Base-by-base conservation (phyloP, 805 yeast genomes). In the Myxozyma monticola region DNA sequence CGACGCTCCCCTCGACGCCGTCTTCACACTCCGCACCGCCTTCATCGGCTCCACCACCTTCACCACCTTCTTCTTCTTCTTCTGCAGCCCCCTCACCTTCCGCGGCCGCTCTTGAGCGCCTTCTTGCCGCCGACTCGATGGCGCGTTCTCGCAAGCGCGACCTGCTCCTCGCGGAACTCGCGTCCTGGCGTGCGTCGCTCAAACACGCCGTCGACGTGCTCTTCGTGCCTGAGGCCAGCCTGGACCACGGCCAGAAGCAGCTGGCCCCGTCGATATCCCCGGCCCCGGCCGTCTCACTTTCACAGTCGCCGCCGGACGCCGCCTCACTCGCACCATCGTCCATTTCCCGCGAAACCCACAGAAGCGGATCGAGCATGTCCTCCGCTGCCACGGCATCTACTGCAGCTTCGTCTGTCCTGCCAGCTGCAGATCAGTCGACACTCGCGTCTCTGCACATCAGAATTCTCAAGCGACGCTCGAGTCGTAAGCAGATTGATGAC, bases 401-500 rank as follows among this genome's bases (percentile, higher is more conserved):
- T 17, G 22, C 45, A 28, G 15, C 51, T 18, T 17, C 40, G 2
- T 18, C 41, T 15, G 37, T 18, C 21, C 4, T 22, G 21, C n/a
- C 49, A 10, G 12, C 44, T 14, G 31, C 31, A 9, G 12, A 28
- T 9, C 31, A 28, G 31, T 45, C 51, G 5, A n/a, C 45, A n/a
- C 34, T 47, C 17, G 15, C 49, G 25, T 25, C 54, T 12, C 43
- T 50, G 20, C 42, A 45, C 28, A 35, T 22, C 36, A 42, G 47
- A n/a, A 47, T 50, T 14, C 40, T 41, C 28, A 44, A 29, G 22
- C 49, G 48, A 14, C 42, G 39, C 21, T 42, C 36, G 14, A 20
- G 12, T 37, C 49, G 54, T 25, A 50, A 47, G 37, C 47, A 25
- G 30, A 36, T 42, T 20, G 54, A 50, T 20, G 45, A 50, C 2